Evolutionary conservation across 805 yeast genomes (phyloP).

Genomic region (Candida nitratophila): DNA sequence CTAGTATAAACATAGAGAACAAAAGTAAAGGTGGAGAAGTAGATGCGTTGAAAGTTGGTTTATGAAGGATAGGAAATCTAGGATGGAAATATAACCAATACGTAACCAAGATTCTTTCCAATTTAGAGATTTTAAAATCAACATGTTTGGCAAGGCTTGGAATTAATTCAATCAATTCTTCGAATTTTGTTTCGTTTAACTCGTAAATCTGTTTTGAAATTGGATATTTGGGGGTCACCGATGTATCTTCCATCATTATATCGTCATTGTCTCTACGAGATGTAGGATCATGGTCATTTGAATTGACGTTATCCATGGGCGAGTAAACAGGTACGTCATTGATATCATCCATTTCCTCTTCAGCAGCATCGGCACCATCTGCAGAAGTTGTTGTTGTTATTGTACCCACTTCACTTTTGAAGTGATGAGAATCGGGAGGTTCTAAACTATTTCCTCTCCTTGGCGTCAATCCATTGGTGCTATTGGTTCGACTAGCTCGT

Average conservation of each 20-base stretch:
- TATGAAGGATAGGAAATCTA: slow-evolving; percentile 51
- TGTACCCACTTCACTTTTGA: too few relatives aligned
- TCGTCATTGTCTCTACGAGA: not conserved
- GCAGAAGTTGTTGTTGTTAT: too few relatives aligned
- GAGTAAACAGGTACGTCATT: not conserved
- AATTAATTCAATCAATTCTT: slow-evolving; percentile 17
- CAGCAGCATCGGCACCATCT: not conserved
- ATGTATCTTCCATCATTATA: not conserved
- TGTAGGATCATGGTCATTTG: not conserved
- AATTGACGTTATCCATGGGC: too few relatives aligned
- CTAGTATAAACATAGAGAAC: slow-evolving; percentile 49
- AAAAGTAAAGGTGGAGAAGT: slow-evolving; percentile 42
- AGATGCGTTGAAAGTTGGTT: slow-evolving; percentile 48
- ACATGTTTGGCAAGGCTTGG: slow-evolving; percentile 19
- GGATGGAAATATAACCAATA: slow-evolving; percentile 60
- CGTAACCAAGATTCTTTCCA: slow-evolving; percentile 23
- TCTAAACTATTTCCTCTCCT: too few relatives aligned
- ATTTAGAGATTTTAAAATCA: slow-evolving; percentile 22
- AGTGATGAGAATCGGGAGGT: too few relatives aligned
- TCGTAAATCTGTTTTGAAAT: not conserved
- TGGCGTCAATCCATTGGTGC: too few relatives aligned
- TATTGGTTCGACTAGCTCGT: not conserved
- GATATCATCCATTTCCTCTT: not conserved
- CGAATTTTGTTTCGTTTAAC: slow-evolving; percentile 12
- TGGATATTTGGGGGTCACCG: not conserved